Conservation (phyloP, 2,329 filamentous ascomycete genomes). For the Aspergillus vadensis region DNA sequence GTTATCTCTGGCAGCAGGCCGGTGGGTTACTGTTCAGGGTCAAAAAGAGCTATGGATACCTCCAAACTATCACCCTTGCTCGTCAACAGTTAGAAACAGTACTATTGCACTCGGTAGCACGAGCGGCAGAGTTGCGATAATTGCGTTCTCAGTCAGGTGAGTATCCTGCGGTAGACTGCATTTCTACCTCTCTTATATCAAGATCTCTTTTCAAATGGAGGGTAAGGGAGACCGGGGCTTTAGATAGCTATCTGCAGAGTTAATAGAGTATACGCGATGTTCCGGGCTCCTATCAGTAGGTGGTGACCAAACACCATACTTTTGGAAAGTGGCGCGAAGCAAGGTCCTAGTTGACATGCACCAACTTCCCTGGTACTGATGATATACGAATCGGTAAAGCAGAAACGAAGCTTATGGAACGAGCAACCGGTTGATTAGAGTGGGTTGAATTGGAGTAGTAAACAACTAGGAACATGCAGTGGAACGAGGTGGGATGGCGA, state of each 20-base stretch:
- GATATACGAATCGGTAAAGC: no score
- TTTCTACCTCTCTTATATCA: neutral
- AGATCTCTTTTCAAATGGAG: neutral
- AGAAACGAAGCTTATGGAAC: no score
- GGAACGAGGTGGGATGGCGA: no score
- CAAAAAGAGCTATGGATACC: constrained; percentile 14
- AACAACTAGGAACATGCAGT: no score
- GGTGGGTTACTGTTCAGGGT: constrained; percentile 9
- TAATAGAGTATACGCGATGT: neutral
- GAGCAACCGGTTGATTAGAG: no score
- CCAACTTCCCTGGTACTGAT: neutral
- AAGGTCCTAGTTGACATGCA: neutral
- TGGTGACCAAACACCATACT: neutral
- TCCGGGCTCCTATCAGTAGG: neutral
- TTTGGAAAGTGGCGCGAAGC: neutral
- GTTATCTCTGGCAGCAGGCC: constrained; percentile 1
- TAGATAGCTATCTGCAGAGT: neutral
- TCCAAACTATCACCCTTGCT: constrained; percentile 2
- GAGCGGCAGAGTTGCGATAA: constrained; percentile 5
- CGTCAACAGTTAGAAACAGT: constrained; percentile 2
- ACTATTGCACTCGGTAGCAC: constrained; percentile 7
- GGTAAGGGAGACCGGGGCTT: neutral
- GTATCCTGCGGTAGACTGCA: neutral
- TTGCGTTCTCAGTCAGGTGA: neutral
- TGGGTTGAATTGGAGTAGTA: no score